A percentile compares a stretch with the other conserved stretches of the same genome.
Conservation (phyloP, 805 yeast genomes). For the Clavispora santaluciae region DNA sequence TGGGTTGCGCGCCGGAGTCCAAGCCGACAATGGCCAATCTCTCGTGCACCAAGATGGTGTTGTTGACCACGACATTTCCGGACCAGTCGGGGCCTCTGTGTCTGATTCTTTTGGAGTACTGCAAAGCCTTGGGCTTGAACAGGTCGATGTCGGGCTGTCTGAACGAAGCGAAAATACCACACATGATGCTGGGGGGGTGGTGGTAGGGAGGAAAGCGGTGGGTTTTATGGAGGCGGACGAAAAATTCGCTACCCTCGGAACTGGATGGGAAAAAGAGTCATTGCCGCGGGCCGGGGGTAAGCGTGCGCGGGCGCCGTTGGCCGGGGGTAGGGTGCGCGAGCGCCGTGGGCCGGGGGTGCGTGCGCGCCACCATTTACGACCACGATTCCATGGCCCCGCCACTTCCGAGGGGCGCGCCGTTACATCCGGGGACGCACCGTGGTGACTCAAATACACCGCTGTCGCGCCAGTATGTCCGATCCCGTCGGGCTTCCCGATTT, state of each 20-base stretch:
- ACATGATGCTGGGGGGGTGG: conserved; percentile 49
- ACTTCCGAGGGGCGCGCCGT: no score
- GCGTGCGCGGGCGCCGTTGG: no score
- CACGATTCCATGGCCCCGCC: no score
- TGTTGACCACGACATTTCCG: conserved; percentile 80
- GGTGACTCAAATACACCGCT: conserved; percentile 1
- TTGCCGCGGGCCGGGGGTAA: background rate
- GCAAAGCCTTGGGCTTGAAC: conserved; percentile 85
- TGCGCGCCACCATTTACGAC: background rate
- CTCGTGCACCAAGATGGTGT: conserved; percentile 91
- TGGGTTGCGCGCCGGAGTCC: conserved; percentile 98
- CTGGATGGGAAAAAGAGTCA: background rate
- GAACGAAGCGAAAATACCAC: conserved; percentile 96
- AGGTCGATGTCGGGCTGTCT: conserved; percentile 72
- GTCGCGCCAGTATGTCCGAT: no score
- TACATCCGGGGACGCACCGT: background rate
- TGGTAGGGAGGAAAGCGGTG: background rate
- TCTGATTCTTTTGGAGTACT: conserved; percentile 86
- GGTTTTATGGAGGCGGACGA: background rate
- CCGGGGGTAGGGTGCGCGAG: no score
- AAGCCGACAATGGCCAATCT: conserved; percentile 96
- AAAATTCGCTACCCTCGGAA: conserved; percentile 1
- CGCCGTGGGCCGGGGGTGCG: background rate
- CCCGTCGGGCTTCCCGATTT: no score
- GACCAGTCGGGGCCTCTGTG: conserved; percentile 99